Evolutionary conservation across 352 stramenopile species (phyloP).

Genomic region (Phytophthora crassamura): DNA sequence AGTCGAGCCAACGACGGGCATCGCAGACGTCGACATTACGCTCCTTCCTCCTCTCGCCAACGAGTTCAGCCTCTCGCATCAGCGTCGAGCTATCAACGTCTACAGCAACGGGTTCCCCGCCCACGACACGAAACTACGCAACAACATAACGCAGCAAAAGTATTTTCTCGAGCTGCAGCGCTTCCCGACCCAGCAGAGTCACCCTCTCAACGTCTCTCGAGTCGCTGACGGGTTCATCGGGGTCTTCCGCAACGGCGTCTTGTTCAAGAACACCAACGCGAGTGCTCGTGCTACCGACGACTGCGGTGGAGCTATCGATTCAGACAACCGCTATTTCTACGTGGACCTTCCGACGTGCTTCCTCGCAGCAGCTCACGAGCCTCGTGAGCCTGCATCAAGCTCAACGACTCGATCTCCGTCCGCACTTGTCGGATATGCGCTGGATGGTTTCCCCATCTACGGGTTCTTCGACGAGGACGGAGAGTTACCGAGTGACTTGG

Average conservation of each 20-base stretch:
- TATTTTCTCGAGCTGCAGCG: conserved; percentile 71
- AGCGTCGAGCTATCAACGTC: conserved; percentile 49
- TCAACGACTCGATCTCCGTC: conserved; percentile 23
- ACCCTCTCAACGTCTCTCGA: conserved; percentile 26
- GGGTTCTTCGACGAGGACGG: conserved; percentile 57
- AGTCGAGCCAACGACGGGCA: conserved; percentile 47
- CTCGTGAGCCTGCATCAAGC: not conserved
- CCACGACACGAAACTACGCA: conserved; percentile 32
- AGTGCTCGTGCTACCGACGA: conserved; percentile 29
- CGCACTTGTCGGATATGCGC: conserved; percentile 56
- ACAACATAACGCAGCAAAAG: conserved; percentile 36
- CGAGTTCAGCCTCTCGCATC: conserved; percentile 55
- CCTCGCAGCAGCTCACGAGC: conserved; percentile 23
- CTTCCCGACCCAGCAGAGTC: conserved; percentile 48
- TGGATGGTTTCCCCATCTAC: conserved; percentile 71
- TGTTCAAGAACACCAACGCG: conserved; percentile 44
- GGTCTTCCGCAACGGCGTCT: conserved; percentile 70
- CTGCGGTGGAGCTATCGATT: conserved; percentile 63
- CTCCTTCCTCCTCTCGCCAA: conserved; percentile 25
- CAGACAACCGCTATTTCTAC: conserved; percentile 59
- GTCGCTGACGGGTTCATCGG: conserved; percentile 43
- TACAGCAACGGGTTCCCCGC: conserved; percentile 74
- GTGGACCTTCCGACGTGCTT: conserved; percentile 48
- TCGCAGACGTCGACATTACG: conserved; percentile 9
- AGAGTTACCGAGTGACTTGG: conserved; percentile 45